These are phyloP conservation scores for Claviceps sp. DNA, from an alignment of 2,329 filamentous ascomycete genomes.

Conservation along the genomic window DNA sequence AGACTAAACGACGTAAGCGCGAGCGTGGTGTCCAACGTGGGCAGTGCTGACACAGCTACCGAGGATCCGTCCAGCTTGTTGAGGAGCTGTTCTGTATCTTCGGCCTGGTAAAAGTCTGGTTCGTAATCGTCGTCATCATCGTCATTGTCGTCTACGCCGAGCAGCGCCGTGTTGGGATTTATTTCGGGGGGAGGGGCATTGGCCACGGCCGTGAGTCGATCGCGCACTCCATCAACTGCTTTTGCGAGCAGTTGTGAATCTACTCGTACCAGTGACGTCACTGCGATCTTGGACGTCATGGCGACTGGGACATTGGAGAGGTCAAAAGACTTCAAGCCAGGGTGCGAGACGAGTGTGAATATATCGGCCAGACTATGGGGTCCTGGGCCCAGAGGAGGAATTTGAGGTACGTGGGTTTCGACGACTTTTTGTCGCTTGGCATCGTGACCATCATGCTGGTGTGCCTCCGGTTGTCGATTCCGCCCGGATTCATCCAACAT, in stretches of 20 bases:
- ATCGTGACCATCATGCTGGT: conserved; percentile 61
- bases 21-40: conserved; percentile 29
- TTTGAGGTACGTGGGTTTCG: conserved; percentile 27
- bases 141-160: conserved; percentile 68
- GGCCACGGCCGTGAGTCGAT: conserved; percentile 32
- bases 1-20: conserved; percentile 68
- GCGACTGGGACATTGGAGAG: conserved; percentile 65
- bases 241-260: conserved; percentile 55
- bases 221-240: conserved; percentile 53
- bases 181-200: conserved; percentile 31
- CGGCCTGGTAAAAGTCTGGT: conserved; percentile 66
- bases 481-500: conserved; percentile 65
- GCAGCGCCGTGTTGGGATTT: conserved; percentile 44
- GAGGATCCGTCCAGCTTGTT: conserved; percentile 63
- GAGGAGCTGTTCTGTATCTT: conserved; percentile 63
- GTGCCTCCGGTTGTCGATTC: conserved; percentile 61
- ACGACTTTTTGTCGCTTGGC: conserved; percentile 69
- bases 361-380: conserved; percentile 70
- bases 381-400: conserved; percentile 61
- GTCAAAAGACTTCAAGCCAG: conserved; percentile 65
- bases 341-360: conserved; percentile 68
- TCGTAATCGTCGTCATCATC: conserved; percentile 86
- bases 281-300: conserved; percentile 67
- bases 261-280: conserved; percentile 61
- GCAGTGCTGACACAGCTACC: conserved; percentile 25